Conservation (phyloP, 805 yeast genomes). For the Wickerhamomyces canadensis region DNA sequence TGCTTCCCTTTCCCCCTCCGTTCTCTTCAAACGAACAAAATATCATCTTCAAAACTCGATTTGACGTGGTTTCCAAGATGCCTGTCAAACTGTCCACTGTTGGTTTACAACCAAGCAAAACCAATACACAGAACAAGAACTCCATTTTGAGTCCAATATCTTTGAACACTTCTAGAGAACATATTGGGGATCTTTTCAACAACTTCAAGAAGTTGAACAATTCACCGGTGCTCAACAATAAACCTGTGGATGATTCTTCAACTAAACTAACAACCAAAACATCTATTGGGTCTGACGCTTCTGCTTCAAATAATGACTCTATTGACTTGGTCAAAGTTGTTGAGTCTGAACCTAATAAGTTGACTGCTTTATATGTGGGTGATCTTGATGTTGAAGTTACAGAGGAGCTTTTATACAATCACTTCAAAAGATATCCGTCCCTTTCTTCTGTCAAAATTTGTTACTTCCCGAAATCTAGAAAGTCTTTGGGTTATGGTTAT, state of each 20-base stretch:
- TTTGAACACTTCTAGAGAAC: constrained; percentile 21
- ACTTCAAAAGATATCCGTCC: constrained; percentile 39
- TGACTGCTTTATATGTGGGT: constrained; percentile 47
- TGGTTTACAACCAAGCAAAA: background rate
- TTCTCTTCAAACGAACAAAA: too few species aligned
- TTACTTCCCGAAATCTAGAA: constrained; percentile 43
- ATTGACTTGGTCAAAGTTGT: constrained; percentile 14
- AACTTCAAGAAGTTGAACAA: constrained; percentile 21
- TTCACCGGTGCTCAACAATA: background rate
- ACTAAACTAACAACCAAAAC: background rate
- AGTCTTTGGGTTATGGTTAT: constrained; percentile 69
- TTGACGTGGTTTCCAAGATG: constrained; percentile 1
- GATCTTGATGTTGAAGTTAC: constrained; percentile 46
- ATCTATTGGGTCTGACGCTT: background rate
- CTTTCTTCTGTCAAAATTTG: constrained; percentile 58
- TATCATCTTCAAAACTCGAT: too few species aligned
- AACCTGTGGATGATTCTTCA: constrained; percentile 4
- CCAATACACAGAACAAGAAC: background rate
- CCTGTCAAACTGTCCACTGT: background rate
- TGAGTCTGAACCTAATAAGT: constrained; percentile 6
- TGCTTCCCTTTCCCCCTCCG: too few species aligned
- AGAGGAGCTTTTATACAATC: constrained; percentile 40
- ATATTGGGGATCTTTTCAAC: constrained; percentile 22
- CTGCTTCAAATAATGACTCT: constrained; percentile 9
- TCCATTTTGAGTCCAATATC: constrained; percentile 18